Percentiles rank a stretch among this genome's conserved stretches.
Conservation (phyloP, 2,329 filamentous ascomycete species). For the Coniochaeta sp. region DNA sequence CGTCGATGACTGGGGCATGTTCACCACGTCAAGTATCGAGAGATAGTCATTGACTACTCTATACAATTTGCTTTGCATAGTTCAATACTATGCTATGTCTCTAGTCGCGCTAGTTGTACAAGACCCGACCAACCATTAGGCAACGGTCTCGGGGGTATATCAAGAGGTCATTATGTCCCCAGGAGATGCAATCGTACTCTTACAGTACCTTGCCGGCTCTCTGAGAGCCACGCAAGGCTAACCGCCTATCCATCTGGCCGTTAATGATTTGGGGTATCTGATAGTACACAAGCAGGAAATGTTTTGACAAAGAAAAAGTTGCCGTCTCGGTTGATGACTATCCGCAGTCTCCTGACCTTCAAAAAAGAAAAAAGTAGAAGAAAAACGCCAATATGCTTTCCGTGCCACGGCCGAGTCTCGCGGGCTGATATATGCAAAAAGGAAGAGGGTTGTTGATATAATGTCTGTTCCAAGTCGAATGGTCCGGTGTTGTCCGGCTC, state of each 20-base stretch:
- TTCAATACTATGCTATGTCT: not conserved
- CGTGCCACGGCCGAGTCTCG: not conserved
- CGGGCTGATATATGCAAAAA: not conserved
- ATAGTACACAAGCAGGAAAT: not conserved
- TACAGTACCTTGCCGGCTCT: not conserved
- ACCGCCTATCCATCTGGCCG: not conserved
- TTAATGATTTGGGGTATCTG: conserved; percentile 2
- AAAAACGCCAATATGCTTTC: not conserved
- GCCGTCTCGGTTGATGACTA: not conserved
- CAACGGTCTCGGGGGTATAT: not conserved
- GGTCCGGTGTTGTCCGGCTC: not conserved
- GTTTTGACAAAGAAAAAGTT: not conserved
- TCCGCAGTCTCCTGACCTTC: not conserved
- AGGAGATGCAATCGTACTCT: not conserved
- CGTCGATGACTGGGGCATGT: not conserved
- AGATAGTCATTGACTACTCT: not conserved
- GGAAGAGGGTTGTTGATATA: not conserved
- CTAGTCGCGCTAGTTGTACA: not conserved
- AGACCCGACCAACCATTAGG: not conserved
- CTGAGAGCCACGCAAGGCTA: not conserved
- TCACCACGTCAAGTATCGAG: not conserved
- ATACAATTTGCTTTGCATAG: not conserved
- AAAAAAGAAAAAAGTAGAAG: too few species aligned
- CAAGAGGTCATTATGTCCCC: not conserved
- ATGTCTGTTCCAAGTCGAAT: not conserved